phyloP scores from a whole-genome alignment of 768 basidiomycete species.

The Russula earlei region DNA sequence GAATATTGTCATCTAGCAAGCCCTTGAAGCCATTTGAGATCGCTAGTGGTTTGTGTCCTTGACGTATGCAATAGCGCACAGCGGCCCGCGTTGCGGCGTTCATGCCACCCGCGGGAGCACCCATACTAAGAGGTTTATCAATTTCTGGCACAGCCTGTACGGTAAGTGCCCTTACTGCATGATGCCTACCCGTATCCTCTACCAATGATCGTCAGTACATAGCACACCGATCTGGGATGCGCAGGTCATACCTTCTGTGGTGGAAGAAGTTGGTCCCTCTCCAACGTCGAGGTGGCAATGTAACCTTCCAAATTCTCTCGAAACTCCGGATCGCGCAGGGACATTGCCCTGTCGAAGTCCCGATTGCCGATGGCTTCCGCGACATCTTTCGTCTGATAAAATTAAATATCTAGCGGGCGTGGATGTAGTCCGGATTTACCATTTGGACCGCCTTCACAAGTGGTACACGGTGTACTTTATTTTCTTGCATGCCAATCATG shows the following conservation, averaged over 20 bases:
- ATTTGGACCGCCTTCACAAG: slow-evolving; percentile 88
- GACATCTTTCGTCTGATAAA: slow-evolving; percentile 71
- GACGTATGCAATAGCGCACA: slow-evolving; percentile 83
- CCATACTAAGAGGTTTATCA: slow-evolving; percentile 48
- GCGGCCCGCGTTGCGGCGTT: slow-evolving; percentile 95
- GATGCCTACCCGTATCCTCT: slow-evolving; percentile 74
- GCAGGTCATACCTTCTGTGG: slow-evolving; percentile 24
- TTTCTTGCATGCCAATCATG: slow-evolving; percentile 94
- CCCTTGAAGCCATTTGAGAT: slow-evolving; percentile 96
- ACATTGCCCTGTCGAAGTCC: slow-evolving; percentile 83
- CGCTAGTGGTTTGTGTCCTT: slow-evolving; percentile 88
- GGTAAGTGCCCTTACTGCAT: slow-evolving; percentile 56
- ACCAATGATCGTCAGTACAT: neutral
- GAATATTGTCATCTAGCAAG: slow-evolving; percentile 79
- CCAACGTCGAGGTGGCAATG: slow-evolving; percentile 55
- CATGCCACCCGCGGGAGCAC: slow-evolving; percentile 98
- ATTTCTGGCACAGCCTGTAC: neutral
- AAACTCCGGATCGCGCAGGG: slow-evolving; percentile 87
- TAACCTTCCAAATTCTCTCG: slow-evolving; percentile 82
- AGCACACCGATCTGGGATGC: neutral
- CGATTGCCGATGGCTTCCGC: slow-evolving; percentile 70
- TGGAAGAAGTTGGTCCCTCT: slow-evolving; percentile 28
- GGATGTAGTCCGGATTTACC: slow-evolving; percentile 33
- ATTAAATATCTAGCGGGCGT: neutral
- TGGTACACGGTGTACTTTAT: slow-evolving; percentile 88